These are phyloP conservation scores for Knufia petricola DNA, from an alignment of 2,329 filamentous ascomycete species.

Conservation along the genomic window DNA sequence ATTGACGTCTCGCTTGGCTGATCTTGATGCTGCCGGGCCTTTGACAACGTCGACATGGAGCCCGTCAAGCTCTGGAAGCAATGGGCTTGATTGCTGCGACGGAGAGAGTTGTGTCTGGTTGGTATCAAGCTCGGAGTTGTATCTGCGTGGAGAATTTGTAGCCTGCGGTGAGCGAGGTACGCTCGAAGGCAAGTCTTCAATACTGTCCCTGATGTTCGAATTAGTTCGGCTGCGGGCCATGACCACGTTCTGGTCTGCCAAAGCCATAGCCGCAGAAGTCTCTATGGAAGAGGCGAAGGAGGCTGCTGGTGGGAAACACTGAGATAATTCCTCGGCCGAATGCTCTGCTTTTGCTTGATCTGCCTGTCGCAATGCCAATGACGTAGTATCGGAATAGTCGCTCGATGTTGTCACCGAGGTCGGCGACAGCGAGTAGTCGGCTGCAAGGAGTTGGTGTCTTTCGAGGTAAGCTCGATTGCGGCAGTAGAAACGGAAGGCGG, in stretches of 20 bases:
- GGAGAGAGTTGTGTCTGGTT: not conserved
- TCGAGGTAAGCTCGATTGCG: constrained; percentile 14
- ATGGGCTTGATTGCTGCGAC: not conserved
- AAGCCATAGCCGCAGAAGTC: too few relatives aligned
- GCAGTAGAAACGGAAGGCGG: constrained; percentile 30
- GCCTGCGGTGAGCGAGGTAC: constrained; percentile 12
- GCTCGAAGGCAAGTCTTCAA: constrained; percentile 5
- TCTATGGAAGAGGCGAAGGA: too few relatives aligned
- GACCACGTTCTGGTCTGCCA: not conserved
- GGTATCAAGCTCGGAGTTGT: not conserved
- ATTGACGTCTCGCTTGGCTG: not conserved
- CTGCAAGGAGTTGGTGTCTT: not conserved
- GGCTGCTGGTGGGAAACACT: too few relatives aligned
- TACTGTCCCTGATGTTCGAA: constrained; percentile 5
- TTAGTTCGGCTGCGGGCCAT: not conserved
- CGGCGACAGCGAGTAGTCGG: not conserved
- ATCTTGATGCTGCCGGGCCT: not conserved
- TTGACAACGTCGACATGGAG: not conserved
- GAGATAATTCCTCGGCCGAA: too few relatives aligned
- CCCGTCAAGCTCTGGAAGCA: not conserved
- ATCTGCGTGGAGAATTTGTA: not conserved
- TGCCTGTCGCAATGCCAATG: too few relatives aligned
- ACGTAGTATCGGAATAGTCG: not conserved
- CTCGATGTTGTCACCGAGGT: not conserved
- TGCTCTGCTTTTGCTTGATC: too few relatives aligned